Percentiles rank a stretch among this genome's conserved stretches.
phyloP scores from a whole-genome alignment of 345 rosid genomes.

The Brassica carinata region DNA sequence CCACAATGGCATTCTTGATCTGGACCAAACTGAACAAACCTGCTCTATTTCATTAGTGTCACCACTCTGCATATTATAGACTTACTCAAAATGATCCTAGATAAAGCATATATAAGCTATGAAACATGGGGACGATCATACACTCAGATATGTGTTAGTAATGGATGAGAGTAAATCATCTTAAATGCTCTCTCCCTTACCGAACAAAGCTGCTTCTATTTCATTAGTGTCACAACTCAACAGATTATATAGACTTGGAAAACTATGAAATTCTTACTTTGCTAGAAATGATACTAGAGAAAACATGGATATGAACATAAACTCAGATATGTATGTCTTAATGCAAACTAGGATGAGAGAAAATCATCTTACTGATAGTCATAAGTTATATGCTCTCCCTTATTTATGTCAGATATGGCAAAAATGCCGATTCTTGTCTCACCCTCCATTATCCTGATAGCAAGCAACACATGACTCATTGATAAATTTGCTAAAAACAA shows the following conservation, averaged over 20 bases:
- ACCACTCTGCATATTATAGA: slow-evolving; percentile 8
- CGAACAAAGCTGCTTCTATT: slow-evolving; percentile 89
- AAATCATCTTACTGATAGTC: slow-evolving; percentile 86
- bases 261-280: not conserved
- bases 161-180: not conserved
- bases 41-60: slow-evolving; percentile 68
- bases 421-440: slow-evolving; percentile 99
- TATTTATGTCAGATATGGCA: slow-evolving; percentile 75
- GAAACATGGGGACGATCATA: not conserved
- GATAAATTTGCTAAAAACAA: not conserved
- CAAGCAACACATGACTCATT: slow-evolving; percentile 5
- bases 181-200: not conserved
- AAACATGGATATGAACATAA: not conserved
- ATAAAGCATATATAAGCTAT: not conserved
- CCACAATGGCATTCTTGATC: slow-evolving; percentile 99
- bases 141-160: not conserved
- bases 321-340: not conserved
- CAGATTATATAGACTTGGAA: slow-evolving; percentile 4
- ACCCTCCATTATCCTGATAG: slow-evolving; percentile 84
- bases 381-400: slow-evolving; percentile 94
- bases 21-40: slow-evolving; percentile 99
- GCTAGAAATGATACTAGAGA: not conserved
- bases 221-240: slow-evolving; percentile 49
- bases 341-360: slow-evolving; percentile 20
- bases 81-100: not conserved